Conservation (phyloP, 2,329 filamentous ascomycete species). For the Fonsecaea nubica region DNA sequence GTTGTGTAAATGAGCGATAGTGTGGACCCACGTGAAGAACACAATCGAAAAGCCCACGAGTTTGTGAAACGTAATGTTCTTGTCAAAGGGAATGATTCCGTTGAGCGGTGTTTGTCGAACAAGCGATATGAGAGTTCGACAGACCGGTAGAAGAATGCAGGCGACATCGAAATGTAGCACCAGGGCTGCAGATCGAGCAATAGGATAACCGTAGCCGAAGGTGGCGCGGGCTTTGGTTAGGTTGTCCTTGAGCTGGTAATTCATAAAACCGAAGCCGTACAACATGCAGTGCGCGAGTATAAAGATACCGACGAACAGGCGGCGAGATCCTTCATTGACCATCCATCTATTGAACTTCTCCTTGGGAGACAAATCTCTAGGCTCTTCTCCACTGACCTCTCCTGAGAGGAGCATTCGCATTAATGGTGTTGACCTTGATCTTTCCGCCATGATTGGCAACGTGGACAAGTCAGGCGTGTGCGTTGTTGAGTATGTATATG, state of each 20-base stretch:
- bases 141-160: constrained; percentile 73
- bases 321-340: constrained; percentile 84
- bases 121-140: constrained; percentile 81
- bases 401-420: constrained; percentile 83
- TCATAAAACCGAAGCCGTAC: constrained; percentile 79
- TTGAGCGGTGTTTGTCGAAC: constrained; percentile 80
- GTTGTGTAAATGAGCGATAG: constrained; percentile 88
- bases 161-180: constrained; percentile 82
- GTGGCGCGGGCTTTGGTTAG: constrained; percentile 68
- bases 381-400: constrained; percentile 77
- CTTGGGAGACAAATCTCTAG: constrained; percentile 69
- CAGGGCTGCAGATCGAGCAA: constrained; percentile 76
- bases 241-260: constrained; percentile 78
- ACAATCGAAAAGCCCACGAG: constrained; percentile 85
- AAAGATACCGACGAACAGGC: constrained; percentile 82
- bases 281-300: constrained; percentile 75
- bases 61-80: constrained; percentile 73
- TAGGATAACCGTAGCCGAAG: constrained; percentile 77
- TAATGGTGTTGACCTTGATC: constrained; percentile 81
- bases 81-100: constrained; percentile 77
- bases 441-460: constrained; percentile 55
- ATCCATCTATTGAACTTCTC: constrained; percentile 85
- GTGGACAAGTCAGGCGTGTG: constrained; percentile 8
- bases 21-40: constrained; percentile 87
- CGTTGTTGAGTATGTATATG: constrained; percentile 15